Evolutionary conservation across 768 basidiomycete genomes (phyloP).

Genomic region (Hypsizygus marmoreus): DNA sequence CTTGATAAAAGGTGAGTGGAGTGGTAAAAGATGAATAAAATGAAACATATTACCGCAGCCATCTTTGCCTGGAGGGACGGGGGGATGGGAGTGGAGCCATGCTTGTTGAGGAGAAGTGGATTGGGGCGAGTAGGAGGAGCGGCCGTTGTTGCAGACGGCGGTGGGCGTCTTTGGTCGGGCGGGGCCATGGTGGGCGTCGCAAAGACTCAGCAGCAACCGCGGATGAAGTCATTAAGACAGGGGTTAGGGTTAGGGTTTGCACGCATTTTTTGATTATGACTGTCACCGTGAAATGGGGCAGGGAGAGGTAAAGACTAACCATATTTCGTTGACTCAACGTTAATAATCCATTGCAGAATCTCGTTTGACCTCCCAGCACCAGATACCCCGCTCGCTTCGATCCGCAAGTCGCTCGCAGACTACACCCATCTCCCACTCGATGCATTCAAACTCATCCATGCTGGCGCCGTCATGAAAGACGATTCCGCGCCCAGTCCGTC

Average conservation of each 20-base stretch:
- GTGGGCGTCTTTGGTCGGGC: constrained; percentile 21
- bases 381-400: constrained; percentile 53
- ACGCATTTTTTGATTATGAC: constrained; percentile 28
- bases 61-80: constrained; percentile 91
- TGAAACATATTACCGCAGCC: constrained; percentile 69
- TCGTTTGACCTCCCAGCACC: constrained; percentile 56
- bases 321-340: too few species aligned
- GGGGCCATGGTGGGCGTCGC: constrained; percentile 18
- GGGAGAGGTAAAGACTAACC: constrained; percentile 29
- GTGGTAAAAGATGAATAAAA: constrained; percentile 23
- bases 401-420: constrained; percentile 66
- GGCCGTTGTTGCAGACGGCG: constrained; percentile 20
- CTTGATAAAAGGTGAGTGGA: constrained; percentile 11
- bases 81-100: constrained; percentile 72
- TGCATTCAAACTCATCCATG: constrained; percentile 85
- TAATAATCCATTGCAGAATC: too few species aligned
- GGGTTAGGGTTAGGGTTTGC: constrained; percentile 14
- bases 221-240: constrained; percentile 14
- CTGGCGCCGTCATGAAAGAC: constrained; percentile 90
- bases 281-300: constrained; percentile 49
- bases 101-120: constrained; percentile 44
- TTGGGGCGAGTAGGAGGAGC: constrained; percentile 30
- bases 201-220: too few species aligned
- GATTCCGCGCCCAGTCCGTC: constrained; percentile 63
- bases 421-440: constrained; percentile 70